A percentile compares a stretch with the other conserved stretches of the same genome.
Evolutionary conservation across 495 filamentous ascomycete species (phyloP).

Genomic region (Aspergillus diversus): DNA sequence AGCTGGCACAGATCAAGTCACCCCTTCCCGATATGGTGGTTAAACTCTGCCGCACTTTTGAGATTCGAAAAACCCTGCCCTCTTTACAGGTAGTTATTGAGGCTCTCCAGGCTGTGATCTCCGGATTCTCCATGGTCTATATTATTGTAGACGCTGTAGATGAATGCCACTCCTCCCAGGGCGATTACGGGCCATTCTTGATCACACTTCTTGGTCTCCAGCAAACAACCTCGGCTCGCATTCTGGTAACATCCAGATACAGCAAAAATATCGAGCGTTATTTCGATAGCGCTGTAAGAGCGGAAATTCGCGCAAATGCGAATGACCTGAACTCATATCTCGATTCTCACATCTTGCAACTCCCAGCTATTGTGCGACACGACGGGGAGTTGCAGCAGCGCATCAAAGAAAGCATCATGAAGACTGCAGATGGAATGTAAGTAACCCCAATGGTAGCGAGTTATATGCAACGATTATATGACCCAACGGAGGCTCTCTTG

Average conservation of each 20-base stretch:
- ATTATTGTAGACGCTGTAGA: constrained; percentile 52
- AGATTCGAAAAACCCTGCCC: constrained; percentile 24
- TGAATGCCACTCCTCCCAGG: constrained; percentile 22
- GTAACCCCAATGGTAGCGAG: constrained; percentile 17
- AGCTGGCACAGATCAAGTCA: constrained; percentile 24
- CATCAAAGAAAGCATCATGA: constrained; percentile 32
- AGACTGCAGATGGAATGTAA: constrained; percentile 46
- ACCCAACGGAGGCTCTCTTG: not conserved
- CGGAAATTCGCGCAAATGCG: constrained; percentile 32
- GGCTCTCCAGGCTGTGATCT: constrained; percentile 26
- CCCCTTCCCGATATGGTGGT: constrained; percentile 27
- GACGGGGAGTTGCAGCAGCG: constrained; percentile 30
- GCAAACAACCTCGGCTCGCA: not conserved
- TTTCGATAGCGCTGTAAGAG: constrained; percentile 11
- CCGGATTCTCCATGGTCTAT: constrained; percentile 25
- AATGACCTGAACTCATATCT: constrained; percentile 38
- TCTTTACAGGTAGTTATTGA: constrained; percentile 33
- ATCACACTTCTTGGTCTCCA: constrained; percentile 22
- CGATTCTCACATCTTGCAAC: constrained; percentile 18
- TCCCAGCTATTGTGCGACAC: constrained; percentile 24
- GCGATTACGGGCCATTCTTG: constrained; percentile 18
- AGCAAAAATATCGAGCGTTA: constrained; percentile 17
- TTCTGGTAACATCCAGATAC: constrained; percentile 35
- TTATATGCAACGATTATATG: not conserved
- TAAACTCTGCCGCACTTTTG: constrained; percentile 29